A percentile compares a stretch with the other conserved stretches of the same genome.
phyloP scores from a whole-genome alignment of 2,329 filamentous ascomycete genomes.

The Epichloe amarillans region DNA sequence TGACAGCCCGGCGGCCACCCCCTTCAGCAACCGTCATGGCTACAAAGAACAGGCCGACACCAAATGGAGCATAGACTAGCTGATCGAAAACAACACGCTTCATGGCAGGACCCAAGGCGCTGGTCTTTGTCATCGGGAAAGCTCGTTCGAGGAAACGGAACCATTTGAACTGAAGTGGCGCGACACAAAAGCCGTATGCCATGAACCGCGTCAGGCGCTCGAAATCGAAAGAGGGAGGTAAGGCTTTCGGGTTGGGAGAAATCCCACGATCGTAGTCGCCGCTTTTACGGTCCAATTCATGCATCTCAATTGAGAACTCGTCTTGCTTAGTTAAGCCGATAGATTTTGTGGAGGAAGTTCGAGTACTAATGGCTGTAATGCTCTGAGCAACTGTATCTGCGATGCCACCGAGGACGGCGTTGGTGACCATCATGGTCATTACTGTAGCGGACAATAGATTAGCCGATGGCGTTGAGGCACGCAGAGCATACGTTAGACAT shows the following conservation, averaged over 20 bases:
- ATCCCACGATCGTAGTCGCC: constrained; percentile 52
- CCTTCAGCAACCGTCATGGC: constrained; percentile 95
- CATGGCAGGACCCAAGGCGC: constrained; percentile 62
- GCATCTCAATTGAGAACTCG: constrained; percentile 71
- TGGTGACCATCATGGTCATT: constrained; percentile 97
- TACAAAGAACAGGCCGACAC: constrained; percentile 80
- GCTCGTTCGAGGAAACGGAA: constrained; percentile 70
- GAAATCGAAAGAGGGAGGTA: constrained; percentile 84
- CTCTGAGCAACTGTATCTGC: constrained; percentile 93
- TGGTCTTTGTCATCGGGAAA: constrained; percentile 74
- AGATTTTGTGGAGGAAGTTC: constrained; percentile 44
- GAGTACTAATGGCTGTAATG: constrained; percentile 68
- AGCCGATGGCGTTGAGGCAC: neutral
- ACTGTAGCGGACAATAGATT: constrained; percentile 36
- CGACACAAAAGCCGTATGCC: constrained; percentile 94
- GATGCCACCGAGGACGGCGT: constrained; percentile 86
- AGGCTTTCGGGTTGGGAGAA: constrained; percentile 44
- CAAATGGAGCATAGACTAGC: constrained; percentile 80
- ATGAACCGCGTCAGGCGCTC: constrained; percentile 91
- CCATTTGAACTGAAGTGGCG: constrained; percentile 90
- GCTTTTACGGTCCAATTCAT: constrained; percentile 73
- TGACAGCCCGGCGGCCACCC: constrained; percentile 71
- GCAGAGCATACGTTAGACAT: constrained; percentile 17
- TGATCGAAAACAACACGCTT: constrained; percentile 91
- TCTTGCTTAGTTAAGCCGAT: constrained; percentile 50